Conservation (phyloP, 352 stramenopile species). For the Blastocystis sp. region DNA sequence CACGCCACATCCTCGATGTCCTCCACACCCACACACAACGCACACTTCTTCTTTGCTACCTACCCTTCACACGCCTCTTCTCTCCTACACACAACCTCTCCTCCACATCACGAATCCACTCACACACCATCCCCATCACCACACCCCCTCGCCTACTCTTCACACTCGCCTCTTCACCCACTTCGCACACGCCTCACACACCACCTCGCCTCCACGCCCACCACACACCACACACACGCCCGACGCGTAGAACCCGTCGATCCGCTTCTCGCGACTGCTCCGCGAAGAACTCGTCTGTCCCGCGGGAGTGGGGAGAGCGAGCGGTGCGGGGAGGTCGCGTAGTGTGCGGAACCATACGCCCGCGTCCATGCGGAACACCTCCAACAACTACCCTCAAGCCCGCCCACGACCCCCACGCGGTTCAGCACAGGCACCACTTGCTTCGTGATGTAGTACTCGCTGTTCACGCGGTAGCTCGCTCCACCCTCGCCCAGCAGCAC, state of each 20-base stretch:
- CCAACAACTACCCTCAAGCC: neutral
- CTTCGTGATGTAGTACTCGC: constrained; percentile 85
- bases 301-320: constrained; percentile 1
- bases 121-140: neutral
- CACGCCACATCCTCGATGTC: constrained; percentile 54
- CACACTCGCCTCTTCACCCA: neutral
- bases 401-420: neutral
- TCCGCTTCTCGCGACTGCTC: neutral
- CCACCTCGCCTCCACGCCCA: neutral
- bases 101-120: constrained; percentile 13
- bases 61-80: neutral
- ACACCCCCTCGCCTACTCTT: neutral
- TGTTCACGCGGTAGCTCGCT: constrained; percentile 78
- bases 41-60: constrained; percentile 2
- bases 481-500: constrained; percentile 73
- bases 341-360: constrained; percentile 1
- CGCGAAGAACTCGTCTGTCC: neutral
- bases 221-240: constrained; percentile 48
- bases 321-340: neutral
- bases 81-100: neutral
- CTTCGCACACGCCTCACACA: constrained; percentile 9
- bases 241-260: constrained; percentile 44
- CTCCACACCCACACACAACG: constrained; percentile 1
- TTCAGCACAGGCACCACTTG: constrained; percentile 74
- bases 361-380: constrained; percentile 17